phyloP scores from a whole-genome alignment of 2,329 filamentous ascomycete genomes.

The Fusarium chlamydosporum region DNA sequence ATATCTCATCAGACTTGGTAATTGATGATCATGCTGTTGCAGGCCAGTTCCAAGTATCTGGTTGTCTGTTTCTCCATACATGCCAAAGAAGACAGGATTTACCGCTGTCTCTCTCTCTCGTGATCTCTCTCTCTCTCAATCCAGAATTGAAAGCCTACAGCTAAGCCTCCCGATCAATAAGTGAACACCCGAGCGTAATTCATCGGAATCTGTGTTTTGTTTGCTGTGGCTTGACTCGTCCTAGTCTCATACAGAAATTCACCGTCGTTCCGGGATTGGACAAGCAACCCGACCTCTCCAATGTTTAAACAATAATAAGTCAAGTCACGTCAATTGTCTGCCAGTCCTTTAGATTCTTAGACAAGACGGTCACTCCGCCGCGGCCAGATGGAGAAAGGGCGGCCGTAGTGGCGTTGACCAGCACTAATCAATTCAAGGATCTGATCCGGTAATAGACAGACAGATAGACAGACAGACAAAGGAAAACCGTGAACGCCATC shows the following conservation, averaged over 20 bases:
- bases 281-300: conserved; percentile 4
- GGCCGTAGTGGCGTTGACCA: conserved; percentile 7
- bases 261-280: conserved; percentile 28
- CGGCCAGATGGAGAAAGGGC: conserved; percentile 14
- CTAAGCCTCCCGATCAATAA: conserved; percentile 27
- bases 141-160: conserved; percentile 1
- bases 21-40: not conserved
- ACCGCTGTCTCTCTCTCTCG: not conserved
- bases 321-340: conserved; percentile 30
- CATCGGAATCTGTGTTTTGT: conserved; percentile 9
- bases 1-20: conserved; percentile 2
- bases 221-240: conserved; percentile 30
- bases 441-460: conserved; percentile 14
- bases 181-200: conserved; percentile 16
- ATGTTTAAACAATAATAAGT: conserved; percentile 21
- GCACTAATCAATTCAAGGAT: conserved; percentile 10
- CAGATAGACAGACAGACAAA: no score
- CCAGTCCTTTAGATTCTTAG: not conserved
- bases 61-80: not conserved
- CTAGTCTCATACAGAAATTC: conserved; percentile 29
- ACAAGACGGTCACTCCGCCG: conserved; percentile 26
- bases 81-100: not conserved
- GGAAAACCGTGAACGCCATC: conserved; percentile 25
- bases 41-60: not conserved
- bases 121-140: conserved; percentile 7